These are phyloP conservation scores for Lophiotrema nucula DNA, from an alignment of 495 filamentous ascomycete genomes.

Conservation along the genomic window DNA sequence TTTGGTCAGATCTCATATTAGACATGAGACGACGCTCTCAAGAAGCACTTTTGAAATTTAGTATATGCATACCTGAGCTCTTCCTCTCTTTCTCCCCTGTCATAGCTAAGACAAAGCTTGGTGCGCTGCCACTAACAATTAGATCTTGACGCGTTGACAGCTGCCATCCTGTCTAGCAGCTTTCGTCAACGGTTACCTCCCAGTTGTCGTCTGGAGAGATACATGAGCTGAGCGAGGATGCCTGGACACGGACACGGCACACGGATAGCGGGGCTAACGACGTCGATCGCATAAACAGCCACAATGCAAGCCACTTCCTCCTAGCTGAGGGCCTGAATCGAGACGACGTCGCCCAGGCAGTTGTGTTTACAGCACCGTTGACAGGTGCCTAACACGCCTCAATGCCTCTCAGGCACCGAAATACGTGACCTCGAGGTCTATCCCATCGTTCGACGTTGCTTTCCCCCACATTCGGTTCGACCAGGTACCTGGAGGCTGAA, in stretches of 20 bases:
- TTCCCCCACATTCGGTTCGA: too few species aligned
- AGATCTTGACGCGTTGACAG: too few species aligned
- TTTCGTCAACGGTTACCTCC: too few species aligned
- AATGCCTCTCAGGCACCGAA: slow-evolving; percentile 24
- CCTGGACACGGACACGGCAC: not conserved
- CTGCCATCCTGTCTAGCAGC: too few species aligned
- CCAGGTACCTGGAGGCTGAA: too few species aligned
- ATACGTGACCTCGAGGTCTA: slow-evolving; percentile 24
- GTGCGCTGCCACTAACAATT: too few species aligned
- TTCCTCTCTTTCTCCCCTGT: slow-evolving; percentile 17
- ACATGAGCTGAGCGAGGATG: not conserved
- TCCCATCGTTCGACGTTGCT: too few species aligned
- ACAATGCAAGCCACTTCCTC: slow-evolving; percentile 5
- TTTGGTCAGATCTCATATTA: too few species aligned
- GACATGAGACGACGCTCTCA: not conserved
- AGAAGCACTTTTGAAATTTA: not conserved
- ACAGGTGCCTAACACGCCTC: slow-evolving; percentile 27
- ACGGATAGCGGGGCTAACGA: slow-evolving; percentile 5
- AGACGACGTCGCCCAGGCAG: too few species aligned
- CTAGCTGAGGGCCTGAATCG: too few species aligned
- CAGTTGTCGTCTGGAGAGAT: not conserved
- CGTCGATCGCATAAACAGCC: too few species aligned
- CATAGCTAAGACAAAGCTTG: too few species aligned
- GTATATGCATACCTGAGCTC: slow-evolving; percentile 14
- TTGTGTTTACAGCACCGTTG: slow-evolving; percentile 6